phyloP scores from a whole-genome alignment of 2,329 filamentous ascomycete species.

The Paecilomyces niveus region DNA sequence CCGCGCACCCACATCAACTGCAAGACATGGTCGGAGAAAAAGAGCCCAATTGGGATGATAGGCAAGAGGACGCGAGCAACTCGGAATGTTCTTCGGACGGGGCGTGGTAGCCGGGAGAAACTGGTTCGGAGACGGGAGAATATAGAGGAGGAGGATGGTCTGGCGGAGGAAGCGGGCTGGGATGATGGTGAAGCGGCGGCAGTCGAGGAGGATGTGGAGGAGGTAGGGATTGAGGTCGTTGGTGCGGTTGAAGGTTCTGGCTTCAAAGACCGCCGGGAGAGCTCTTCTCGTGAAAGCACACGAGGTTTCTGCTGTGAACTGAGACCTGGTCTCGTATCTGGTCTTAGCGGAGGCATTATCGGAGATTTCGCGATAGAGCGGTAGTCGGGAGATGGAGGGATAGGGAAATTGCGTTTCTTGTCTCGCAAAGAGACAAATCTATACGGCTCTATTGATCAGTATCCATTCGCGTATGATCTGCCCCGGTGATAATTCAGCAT shows the following conservation, averaged over 20 bases:
- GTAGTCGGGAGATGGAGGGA: not conserved
- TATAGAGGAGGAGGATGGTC: slow-evolving; percentile 10
- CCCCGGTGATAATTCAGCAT: not conserved
- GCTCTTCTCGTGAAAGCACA: not conserved
- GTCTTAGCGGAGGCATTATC: not conserved
- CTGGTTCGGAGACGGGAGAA: slow-evolving; percentile 19
- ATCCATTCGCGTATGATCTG: not conserved
- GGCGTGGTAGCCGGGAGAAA: slow-evolving; percentile 20
- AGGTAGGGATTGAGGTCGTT: slow-evolving; percentile 2
- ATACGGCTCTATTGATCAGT: not conserved
- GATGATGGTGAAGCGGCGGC: not conserved
- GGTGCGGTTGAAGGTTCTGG: slow-evolving; percentile 3
- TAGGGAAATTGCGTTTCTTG: not conserved
- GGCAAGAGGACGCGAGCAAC: slow-evolving; percentile 23
- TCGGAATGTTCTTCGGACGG: slow-evolving; percentile 18
- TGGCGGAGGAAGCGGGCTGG: not conserved
- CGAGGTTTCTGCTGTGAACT: not conserved
- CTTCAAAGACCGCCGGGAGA: not conserved
- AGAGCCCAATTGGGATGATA: slow-evolving; percentile 29
- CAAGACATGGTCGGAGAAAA: slow-evolving; percentile 34
- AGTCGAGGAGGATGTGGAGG: not conserved
- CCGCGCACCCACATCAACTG: slow-evolving; percentile 38
- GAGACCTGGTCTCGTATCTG: not conserved
- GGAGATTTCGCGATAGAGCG: not conserved
- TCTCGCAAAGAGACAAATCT: not conserved